Evolutionary conservation across 129 eudicot genomes (phyloP), one percentile per base, ranked within the genome.

Genomic region (Ambrosia artemisiifolia): DNA sequence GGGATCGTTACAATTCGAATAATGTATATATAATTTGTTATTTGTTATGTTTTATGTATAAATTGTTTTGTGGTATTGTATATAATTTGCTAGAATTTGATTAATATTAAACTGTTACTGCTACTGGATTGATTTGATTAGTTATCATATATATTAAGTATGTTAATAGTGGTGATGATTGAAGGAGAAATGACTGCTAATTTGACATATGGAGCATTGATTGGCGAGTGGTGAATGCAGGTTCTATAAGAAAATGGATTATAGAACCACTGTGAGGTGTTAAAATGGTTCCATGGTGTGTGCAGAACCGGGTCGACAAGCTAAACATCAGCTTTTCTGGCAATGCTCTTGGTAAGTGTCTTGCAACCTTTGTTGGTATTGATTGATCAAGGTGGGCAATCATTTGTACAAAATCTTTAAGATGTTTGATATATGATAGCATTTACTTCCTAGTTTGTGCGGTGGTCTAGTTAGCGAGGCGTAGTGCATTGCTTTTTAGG

Each of bases 21-120:
- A 46, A 11, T 72, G 83, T 79, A 64, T 51, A 72, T 79, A 75
- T n/a, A n/a, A n/a, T n/a, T n/a, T n/a, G n/a, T n/a, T n/a, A 44
- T 77, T 61, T 54, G 62, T 4, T 34, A 40, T 44, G 12, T 17
- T 67, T n/a, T 69, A 77, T 47, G 35, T 40, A 13, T 68, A 2
- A 61, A 48, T 75, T 53, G 59, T 69, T 62, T 13, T 46, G 60
- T 69, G 63, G n/a, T 43, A 3, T 10, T 75, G 73, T 64, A 65
- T 74, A 38, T 74, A 74, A 13, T 16, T 47, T 48, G 17, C 28
- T 16, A 59, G 30, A 10, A 72, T 44, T 33, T 61, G 13, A 18
- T 1, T n/a, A n/a, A n/a, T n/a, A n/a, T n/a, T n/a, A n/a, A n/a
- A n/a, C n/a, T n/a, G n/a, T n/a, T n/a, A n/a, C n/a, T n/a, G n/a